Evolutionary conservation across 208 protist species (phyloP), one percentile per base, ranked within the genome.

Genomic region (Leishmania aethiopica): DNA sequence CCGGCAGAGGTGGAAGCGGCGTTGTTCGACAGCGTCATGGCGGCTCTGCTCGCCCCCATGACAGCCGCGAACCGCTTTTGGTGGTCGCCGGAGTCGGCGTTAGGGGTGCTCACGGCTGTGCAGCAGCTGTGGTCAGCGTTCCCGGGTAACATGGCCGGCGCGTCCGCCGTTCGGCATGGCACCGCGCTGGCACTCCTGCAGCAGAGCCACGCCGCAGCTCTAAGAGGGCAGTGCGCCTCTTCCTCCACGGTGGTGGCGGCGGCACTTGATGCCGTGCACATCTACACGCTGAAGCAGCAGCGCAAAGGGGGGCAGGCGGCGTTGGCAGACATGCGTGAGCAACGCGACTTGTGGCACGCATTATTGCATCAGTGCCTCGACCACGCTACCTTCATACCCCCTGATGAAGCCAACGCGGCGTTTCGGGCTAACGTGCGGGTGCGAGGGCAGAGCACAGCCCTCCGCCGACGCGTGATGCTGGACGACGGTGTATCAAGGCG

Each of bases 141-240:
- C 64, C 53, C 32, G 1, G 78, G 74, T 42, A 76, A 22, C n/a
- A 64, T 60, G 53, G 15, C 7, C 35, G 35, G 32, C 67, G 74
- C 60, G 45, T 13, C 42, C 45, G 42, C 83, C 11, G 75, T 86
- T 19, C 83, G 53, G 40, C 83, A 80, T 53, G 32, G 42, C 67
- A 66, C 83, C 25, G 83, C 83, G 35, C 75, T 86, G 75, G 57
- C 69, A 60, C 83, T 86, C 37, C 64, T 82, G 78, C 83, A 81
- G 51, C 74, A 86, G 55, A 66, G 66, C 51, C 74, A 80, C 57
- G 40, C 37, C 25, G 53, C 25, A 5, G n/a, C 66, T 8, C 28
- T 77, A 40, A 55, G 64, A 35, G 45, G 78, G 25, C 62, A 57
- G 1, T 40, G 49, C 1, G 73, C 55, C 45, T 17, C 66, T 10